phyloP scores from a whole-genome alignment of 768 basidiomycete genomes.

The Paxillus rubicundulus region DNA sequence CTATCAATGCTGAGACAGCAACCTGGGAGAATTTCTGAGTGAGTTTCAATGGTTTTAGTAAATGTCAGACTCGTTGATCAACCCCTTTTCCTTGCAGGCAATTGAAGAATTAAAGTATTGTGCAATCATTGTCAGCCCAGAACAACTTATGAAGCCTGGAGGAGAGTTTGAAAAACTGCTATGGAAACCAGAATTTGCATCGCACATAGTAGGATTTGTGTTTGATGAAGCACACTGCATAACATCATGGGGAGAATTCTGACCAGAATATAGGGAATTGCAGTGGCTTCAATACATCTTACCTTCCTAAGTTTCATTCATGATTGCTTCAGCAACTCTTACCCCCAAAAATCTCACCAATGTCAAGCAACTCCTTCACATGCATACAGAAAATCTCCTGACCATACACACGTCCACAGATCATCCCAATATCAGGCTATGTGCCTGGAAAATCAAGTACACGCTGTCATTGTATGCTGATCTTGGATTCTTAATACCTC shows the following conservation, averaged over 20 bases:
- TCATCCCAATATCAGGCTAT: conserved; percentile 23
- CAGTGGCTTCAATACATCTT: conserved; percentile 29
- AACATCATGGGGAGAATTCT: conserved; percentile 29
- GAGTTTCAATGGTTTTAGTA: too few relatives aligned
- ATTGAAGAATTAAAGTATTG: neutral
- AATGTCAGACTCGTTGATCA: too few relatives aligned
- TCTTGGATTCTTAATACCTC: conserved; percentile 23
- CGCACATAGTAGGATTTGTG: neutral
- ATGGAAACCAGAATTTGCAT: neutral
- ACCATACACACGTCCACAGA: conserved; percentile 28
- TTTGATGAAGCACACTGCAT: conserved; percentile 27
- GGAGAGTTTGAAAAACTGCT: conserved; percentile 13
- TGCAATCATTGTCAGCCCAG: conserved; percentile 8
- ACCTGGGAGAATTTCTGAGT: neutral
- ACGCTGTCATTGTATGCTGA: conserved; percentile 22
- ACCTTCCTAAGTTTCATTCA: conserved; percentile 27
- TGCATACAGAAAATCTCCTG: neutral
- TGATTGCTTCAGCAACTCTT: conserved; percentile 36
- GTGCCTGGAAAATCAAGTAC: conserved; percentile 23
- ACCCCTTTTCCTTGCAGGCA: neutral
- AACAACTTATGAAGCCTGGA: conserved; percentile 12
- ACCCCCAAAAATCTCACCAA: conserved; percentile 17
- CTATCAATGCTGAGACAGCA: conserved; percentile 1
- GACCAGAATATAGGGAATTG: conserved; percentile 32
- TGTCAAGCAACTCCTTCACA: conserved; percentile 12